phyloP scores from a whole-genome alignment of 2,329 filamentous ascomycete genomes.

The Metarhizium robertsii region DNA sequence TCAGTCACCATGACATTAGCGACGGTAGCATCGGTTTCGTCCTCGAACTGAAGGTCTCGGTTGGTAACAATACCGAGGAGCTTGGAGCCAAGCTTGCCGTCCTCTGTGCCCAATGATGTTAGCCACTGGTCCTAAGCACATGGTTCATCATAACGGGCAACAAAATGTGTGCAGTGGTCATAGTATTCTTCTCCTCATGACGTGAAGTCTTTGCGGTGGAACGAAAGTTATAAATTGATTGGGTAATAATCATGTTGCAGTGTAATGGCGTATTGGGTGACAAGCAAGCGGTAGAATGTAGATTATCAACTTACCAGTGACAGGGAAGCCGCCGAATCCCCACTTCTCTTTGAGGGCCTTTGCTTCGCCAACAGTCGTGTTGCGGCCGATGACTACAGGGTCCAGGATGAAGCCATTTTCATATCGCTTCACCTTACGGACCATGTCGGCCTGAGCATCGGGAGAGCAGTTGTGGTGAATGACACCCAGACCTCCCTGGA shows the following conservation, averaged over 20 bases:
- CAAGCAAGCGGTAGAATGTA: constrained; percentile 9
- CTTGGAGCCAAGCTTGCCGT: constrained; percentile 87
- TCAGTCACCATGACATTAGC: constrained; percentile 93
- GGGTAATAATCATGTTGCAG: constrained; percentile 63
- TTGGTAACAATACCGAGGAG: constrained; percentile 96
- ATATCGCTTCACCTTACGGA: constrained; percentile 96
- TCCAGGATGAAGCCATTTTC: constrained; percentile 99
- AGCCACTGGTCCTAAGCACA: constrained; percentile 1
- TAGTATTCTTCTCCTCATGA: constrained; percentile 61
- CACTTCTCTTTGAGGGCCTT: constrained; percentile 93
- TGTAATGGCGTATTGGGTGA: constrained; percentile 10
- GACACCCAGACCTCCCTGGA: constrained; percentile 81
- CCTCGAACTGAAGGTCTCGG: constrained; percentile 95
- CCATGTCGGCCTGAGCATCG: constrained; percentile 96
- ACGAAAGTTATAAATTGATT: constrained; percentile 96
- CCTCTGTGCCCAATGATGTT: constrained; percentile 49
- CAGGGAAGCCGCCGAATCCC: constrained; percentile 97
- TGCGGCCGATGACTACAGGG: constrained; percentile 80
- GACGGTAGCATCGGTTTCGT: constrained; percentile 61
- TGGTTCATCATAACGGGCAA: constrained; percentile 1
- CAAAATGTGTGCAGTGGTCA: constrained; percentile 18
- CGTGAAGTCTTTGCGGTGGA: constrained; percentile 90
- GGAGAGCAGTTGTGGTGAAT: constrained; percentile 99
- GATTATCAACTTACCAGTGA: constrained; percentile 69
- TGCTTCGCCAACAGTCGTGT: constrained; percentile 83